Evolutionary conservation across 768 basidiomycete genomes (phyloP).

Genomic region (Cubamyces sp.): DNA sequence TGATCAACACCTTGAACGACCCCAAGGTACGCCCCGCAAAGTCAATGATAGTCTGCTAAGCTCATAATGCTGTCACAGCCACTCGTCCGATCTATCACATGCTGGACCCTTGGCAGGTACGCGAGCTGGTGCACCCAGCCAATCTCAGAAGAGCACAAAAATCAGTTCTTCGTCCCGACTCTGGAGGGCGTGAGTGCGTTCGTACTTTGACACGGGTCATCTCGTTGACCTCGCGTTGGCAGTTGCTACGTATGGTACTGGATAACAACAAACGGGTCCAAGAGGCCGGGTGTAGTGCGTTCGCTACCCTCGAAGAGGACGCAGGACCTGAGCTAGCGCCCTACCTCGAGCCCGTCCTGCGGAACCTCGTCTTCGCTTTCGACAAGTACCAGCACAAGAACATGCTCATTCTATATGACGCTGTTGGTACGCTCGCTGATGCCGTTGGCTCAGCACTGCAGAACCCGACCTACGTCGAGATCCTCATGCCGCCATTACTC

Average conservation of each 20-base stretch:
- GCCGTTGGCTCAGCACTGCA: conserved; percentile 89
- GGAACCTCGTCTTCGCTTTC: conserved; percentile 95
- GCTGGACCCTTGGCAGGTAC: conserved; percentile 99
- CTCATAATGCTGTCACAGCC: conserved; percentile 55
- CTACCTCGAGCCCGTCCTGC: conserved; percentile 92
- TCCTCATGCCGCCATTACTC: conserved; percentile 94
- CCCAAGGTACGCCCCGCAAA: conserved; percentile 65
- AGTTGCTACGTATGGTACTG: conserved; percentile 96
- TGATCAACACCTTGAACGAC: conserved; percentile 89
- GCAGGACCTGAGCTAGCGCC: conserved; percentile 89
- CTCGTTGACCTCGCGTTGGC: conserved; percentile 11
- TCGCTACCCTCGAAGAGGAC: conserved; percentile 98
- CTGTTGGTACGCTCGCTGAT: conserved; percentile 97
- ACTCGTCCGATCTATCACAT: conserved; percentile 96
- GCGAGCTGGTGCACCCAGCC: conserved; percentile 96
- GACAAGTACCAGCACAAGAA: conserved; percentile 99
- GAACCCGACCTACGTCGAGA: conserved; percentile 87
- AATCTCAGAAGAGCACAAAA: conserved; percentile 85
- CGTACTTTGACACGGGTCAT: conserved; percentile 18
- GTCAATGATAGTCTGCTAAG: background rate
- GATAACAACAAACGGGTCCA: conserved; percentile 99
- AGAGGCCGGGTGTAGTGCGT: conserved; percentile 98
- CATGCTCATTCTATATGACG: conserved; percentile 96
- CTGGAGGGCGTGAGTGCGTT: conserved; percentile 86
- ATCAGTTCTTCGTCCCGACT: conserved; percentile 90